Evolutionary conservation across 73 alveolate species (phyloP), one percentile per base, ranked within the genome.

Genomic region (Paramecium sonneborni): DNA sequence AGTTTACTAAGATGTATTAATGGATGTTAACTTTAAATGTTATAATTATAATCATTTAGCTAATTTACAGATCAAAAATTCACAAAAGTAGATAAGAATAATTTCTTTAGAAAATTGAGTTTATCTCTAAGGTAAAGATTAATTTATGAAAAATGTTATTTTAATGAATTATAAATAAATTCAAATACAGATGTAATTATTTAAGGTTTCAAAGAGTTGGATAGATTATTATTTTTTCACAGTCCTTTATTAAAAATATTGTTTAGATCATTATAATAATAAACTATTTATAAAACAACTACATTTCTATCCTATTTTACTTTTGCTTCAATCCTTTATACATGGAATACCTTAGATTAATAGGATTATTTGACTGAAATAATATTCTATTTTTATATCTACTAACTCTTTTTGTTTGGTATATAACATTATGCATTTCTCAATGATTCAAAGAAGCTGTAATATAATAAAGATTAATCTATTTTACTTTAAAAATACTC

Each of bases 171-270:
- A 20, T 72, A 35, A 37, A 37, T 72, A 1, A 62, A 26, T 62
- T 62, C 84, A 11, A 30, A 26, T 62, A 62, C 84, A 12, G 84
- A 62, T 62, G 84, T 62, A 0, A 32, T 62, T 30, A 62, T 62
- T 6, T 30, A 62, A 62, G 84, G 84, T 2, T 62, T 62, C 46
- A 62, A 32, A 62, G 84, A 62, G 2, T 62, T 62, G 24, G 84
- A 62, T 26, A 62, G 84, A 62, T 62, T 62, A 62, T 3, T 62
- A 12, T 62, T 62, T 26, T 62, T 30, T 62, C 24, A 62, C 5
- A 62, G 84, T 62, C 84, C 84, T 62, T 24, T 62, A 12, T 14
- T 62, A 26, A 62, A 62, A 62, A 62, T 62, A 62, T 62, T 62
- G 39, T 62, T 62, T 62, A 11, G 84, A 62, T 62, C 84, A 26